These are phyloP conservation scores for Plasmodium berghei DNA, from an alignment of 169 alveolate genomes.

Conservation along the genomic window DNA sequence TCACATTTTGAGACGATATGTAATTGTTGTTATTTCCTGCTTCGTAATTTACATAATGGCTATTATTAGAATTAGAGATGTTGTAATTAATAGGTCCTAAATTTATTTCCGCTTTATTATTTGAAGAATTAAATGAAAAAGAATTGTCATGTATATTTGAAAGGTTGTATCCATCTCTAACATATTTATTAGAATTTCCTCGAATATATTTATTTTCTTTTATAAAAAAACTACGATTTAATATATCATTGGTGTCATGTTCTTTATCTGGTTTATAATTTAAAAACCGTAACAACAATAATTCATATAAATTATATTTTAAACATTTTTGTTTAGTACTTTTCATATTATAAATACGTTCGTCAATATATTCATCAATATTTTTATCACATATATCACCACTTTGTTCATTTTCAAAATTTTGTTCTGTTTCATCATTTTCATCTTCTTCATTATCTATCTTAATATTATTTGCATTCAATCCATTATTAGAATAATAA, in stretches of 20 bases:
- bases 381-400: neutral
- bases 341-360: constrained; percentile 15
- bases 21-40: neutral
- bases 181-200: constrained; percentile 10
- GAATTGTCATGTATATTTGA: constrained; percentile 1
- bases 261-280: neutral
- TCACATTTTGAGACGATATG: neutral
- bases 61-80: neutral
- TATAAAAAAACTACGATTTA: constrained; percentile 35
- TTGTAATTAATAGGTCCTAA: no score
- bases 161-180: constrained; percentile 21
- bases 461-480: neutral
- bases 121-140: neutral
- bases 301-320: constrained; percentile 28
- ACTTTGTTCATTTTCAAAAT: neutral
- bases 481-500: constrained; percentile 23
- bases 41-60: neutral
- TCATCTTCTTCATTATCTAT: neutral
- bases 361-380: constrained; percentile 9
- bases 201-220: constrained; percentile 42
- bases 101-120: neutral
- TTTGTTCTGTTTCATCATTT: neutral
- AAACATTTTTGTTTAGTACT: constrained; percentile 47
- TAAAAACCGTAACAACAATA: constrained; percentile 57
- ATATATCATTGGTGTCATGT: constrained; percentile 14